A percentile compares a stretch with the other conserved stretches of the same genome.
These are phyloP conservation scores for Diutina neorugosa DNA, from an alignment of 1,139 yeast genomes.

Conservation along the genomic window DNA sequence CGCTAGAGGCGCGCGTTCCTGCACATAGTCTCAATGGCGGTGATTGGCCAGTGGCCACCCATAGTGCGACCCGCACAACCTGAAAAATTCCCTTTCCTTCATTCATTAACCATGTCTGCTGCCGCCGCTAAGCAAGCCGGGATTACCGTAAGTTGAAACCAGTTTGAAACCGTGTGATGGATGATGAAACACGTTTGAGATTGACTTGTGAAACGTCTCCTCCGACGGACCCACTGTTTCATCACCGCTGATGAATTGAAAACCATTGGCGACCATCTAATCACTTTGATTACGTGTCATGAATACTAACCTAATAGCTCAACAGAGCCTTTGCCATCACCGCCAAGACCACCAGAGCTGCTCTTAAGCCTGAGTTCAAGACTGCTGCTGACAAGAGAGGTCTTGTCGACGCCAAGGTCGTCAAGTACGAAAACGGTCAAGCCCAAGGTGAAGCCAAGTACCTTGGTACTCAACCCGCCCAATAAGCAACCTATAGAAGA, in stretches of 20 bases:
- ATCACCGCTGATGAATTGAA: neutral
- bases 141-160: neutral
- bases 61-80: neutral
- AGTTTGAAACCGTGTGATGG: neutral
- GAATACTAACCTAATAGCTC: neutral
- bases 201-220: neutral
- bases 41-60: neutral
- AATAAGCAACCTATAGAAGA: neutral
- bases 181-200: neutral
- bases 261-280: neutral
- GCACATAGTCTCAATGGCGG: neutral
- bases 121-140: conserved; percentile 4
- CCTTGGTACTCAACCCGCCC: neutral
- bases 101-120: neutral
- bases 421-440: conserved; percentile 59
- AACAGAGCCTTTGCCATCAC: conserved; percentile 88
- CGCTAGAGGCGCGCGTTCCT: neutral
- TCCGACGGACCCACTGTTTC: too few relatives aligned
- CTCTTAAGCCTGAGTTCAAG: conserved; percentile 81
- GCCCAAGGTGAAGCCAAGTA: neutral
- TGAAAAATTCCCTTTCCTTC: neutral
- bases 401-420: conserved; percentile 60
- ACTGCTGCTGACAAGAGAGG: conserved; percentile 69
- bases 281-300: neutral
- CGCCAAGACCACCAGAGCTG: conserved; percentile 78